A percentile compares a stretch with the other conserved stretches of the same genome.
phyloP scores from a whole-genome alignment of 2,329 filamentous ascomycete species.

The Massarina eburnea region DNA sequence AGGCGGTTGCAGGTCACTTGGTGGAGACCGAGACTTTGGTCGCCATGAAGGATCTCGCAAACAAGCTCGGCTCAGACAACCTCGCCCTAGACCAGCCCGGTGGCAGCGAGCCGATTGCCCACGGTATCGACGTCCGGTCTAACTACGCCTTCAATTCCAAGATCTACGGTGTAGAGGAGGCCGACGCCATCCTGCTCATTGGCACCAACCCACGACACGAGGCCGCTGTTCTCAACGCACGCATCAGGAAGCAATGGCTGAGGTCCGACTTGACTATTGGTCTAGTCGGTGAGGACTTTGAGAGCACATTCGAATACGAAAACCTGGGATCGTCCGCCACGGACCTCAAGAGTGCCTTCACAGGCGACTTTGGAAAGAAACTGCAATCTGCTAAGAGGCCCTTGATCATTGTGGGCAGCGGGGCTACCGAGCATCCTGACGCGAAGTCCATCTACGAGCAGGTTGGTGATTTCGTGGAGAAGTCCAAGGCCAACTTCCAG shows the following conservation, averaged over 20 bases:
- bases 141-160: slow-evolving; percentile 97
- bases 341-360: slow-evolving; percentile 80
- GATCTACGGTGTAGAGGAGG: slow-evolving; percentile 91
- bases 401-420: slow-evolving; percentile 95
- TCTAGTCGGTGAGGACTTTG: slow-evolving; percentile 85
- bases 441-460: slow-evolving; percentile 92
- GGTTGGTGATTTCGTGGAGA: slow-evolving; percentile 87
- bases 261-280: slow-evolving; percentile 92
- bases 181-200: slow-evolving; percentile 86
- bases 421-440: slow-evolving; percentile 85
- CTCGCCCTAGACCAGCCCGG: slow-evolving; percentile 87
- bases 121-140: slow-evolving; percentile 89
- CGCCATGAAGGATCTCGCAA: slow-evolving; percentile 94
- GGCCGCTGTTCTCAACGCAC: slow-evolving; percentile 90
- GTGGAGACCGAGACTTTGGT: slow-evolving; percentile 92
- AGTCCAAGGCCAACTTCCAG: slow-evolving; percentile 84
- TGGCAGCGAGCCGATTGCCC: slow-evolving; percentile 80
- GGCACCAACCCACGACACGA: slow-evolving; percentile 96
- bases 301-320: slow-evolving; percentile 94
- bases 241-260: slow-evolving; percentile 97
- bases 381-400: slow-evolving; percentile 83
- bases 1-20: slow-evolving; percentile 87
- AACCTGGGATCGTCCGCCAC: slow-evolving; percentile 80
- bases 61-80: slow-evolving; percentile 95
- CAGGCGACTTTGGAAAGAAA: slow-evolving; percentile 90